A percentile compares a stretch with the other conserved stretches of the same genome.
Conservation (phyloP, 192 early-diverging fungal species). For the Mortierella alpina region DNA sequence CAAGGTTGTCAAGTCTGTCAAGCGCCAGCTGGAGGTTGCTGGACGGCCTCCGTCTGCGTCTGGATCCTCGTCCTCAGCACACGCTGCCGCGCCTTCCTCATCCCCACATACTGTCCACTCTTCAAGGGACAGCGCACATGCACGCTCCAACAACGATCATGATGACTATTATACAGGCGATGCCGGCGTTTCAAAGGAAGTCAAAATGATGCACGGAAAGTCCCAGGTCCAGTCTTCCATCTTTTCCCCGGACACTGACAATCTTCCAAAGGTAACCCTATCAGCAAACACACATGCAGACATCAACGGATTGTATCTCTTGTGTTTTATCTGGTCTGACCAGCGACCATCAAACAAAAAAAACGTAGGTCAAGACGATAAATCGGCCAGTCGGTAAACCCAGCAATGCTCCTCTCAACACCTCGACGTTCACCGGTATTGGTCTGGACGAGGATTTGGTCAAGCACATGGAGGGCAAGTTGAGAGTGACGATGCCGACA, state of each 20-base stretch:
- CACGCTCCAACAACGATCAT: slow-evolving; percentile 18
- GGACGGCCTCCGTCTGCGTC: neutral
- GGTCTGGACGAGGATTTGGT: slow-evolving; percentile 81
- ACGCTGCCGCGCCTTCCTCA: slow-evolving; percentile 6
- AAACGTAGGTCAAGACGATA: slow-evolving; percentile 39
- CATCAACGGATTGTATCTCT: slow-evolving; percentile 3
- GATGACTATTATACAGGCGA: slow-evolving; percentile 16
- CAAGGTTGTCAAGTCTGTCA: slow-evolving; percentile 46
- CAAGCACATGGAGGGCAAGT: slow-evolving; percentile 74
- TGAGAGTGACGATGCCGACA: slow-evolving; percentile 85
- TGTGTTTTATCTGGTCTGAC: slow-evolving; percentile 4
- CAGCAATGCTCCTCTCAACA: slow-evolving; percentile 63
- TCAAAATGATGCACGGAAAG: slow-evolving; percentile 62
- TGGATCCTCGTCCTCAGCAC: slow-evolving; percentile 1
- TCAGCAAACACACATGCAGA: neutral
- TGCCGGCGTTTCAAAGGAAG: slow-evolving; percentile 22
- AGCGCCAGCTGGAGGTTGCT: slow-evolving; percentile 17
- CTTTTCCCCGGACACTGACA: slow-evolving; percentile 80
- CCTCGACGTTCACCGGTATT: slow-evolving; percentile 77
- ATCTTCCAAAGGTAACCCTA: slow-evolving; percentile 45
- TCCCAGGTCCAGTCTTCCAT: slow-evolving; percentile 84
- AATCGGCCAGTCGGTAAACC: slow-evolving; percentile 42
- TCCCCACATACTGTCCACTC: neutral
- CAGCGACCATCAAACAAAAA: slow-evolving; percentile 17
- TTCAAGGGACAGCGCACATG: neutral